These are phyloP conservation scores for Populus deltoides DNA, from an alignment of 345 rosid species.

Conservation along the genomic window DNA sequence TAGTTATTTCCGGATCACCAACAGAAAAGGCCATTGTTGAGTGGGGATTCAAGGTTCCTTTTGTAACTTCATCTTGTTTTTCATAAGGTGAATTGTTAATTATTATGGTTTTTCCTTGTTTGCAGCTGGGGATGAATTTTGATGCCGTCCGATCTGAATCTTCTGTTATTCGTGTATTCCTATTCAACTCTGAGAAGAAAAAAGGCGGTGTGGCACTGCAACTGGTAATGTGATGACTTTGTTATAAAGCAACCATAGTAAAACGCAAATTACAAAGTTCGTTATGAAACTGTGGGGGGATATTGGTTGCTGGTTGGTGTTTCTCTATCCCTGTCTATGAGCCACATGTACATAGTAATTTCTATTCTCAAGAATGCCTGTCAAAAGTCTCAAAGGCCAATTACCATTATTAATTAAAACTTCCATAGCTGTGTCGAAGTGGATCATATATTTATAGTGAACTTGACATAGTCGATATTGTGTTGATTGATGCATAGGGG, in stretches of 20 bases:
- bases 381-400: neutral
- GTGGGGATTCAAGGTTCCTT: conserved; percentile 67
- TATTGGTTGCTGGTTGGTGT: neutral
- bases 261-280: neutral
- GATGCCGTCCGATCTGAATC: conserved; percentile 65
- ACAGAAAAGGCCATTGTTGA: conserved; percentile 94
- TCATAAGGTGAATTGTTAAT: neutral
- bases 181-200: conserved; percentile 95
- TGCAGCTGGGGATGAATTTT: conserved; percentile 92
- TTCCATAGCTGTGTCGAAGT: too few relatives aligned
- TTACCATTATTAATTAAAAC: too few relatives aligned
- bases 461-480: too few relatives aligned
- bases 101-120: neutral
- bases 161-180: conserved; percentile 67
- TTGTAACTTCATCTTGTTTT: neutral
- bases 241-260: neutral
- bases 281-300: neutral
- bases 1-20: conserved; percentile 87
- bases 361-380: neutral
- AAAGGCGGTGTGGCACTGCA: conserved; percentile 88
- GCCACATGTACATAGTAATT: neutral
- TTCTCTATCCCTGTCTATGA: neutral
- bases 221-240: conserved; percentile 38
- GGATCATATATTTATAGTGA: too few relatives aligned
- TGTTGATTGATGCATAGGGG: too few relatives aligned